Percentiles rank a stretch among this genome's conserved stretches.
Evolutionary conservation across 495 filamentous ascomycete genomes (phyloP).

Genomic region (Venustampulla echinocandica): DNA sequence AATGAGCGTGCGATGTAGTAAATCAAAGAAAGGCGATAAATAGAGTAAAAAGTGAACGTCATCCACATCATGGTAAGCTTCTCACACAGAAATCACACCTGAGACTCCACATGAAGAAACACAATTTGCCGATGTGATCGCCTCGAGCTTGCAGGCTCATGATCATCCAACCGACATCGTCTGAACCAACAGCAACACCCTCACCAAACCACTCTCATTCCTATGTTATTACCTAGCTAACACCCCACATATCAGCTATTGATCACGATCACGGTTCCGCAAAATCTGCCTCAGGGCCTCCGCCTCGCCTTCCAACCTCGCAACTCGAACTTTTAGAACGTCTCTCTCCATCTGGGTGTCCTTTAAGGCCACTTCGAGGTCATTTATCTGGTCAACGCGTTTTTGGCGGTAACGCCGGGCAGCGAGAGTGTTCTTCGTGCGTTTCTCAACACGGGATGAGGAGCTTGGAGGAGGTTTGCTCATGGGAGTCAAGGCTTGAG

Average conservation of each 20-base stretch:
- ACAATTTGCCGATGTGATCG: not conserved
- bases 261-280: not conserved
- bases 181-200: not conserved
- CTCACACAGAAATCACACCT: too few species aligned
- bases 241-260: not conserved
- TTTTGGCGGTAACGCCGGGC: constrained; percentile 65
- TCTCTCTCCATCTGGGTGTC: constrained; percentile 52
- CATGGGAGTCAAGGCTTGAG: too few species aligned
- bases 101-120: not conserved
- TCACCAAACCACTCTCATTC: not conserved
- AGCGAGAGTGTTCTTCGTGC: constrained; percentile 59
- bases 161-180: not conserved
- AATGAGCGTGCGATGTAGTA: not conserved
- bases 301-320: constrained; percentile 55
- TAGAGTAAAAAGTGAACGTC: not conserved
- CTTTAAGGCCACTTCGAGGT: constrained; percentile 53
- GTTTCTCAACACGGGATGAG: constrained; percentile 31
- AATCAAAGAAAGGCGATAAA: not conserved
- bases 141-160: too few species aligned
- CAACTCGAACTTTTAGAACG: constrained; percentile 54
- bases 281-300: constrained; percentile 14
- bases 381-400: constrained; percentile 55
- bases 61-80: not conserved
- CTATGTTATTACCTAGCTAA: not conserved
- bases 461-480: not conserved